Evolutionary conservation across 1,284 basidiomycete genomes (phyloP).

Genomic region (Cryptococcus sp.): DNA sequence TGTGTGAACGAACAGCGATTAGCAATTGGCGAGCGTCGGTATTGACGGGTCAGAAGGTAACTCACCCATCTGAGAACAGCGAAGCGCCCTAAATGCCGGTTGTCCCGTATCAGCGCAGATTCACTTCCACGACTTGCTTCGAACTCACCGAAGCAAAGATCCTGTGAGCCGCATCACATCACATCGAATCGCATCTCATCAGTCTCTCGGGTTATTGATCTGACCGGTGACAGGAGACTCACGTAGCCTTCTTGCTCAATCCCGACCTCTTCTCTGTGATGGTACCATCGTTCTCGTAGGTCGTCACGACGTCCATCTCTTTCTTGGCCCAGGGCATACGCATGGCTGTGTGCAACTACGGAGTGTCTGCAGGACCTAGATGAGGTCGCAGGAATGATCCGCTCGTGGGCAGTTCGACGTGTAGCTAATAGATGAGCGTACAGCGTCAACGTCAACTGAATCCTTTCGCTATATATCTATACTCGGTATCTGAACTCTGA

Average conservation of each 20-base stretch:
- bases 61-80: slow-evolving; percentile 79
- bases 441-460: no score
- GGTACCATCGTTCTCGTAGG: slow-evolving; percentile 24
- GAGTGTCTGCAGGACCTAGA: no score
- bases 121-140: background rate
- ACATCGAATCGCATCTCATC: background rate
- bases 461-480: no score
- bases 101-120: background rate
- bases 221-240: slow-evolving; percentile 11
- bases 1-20: background rate
- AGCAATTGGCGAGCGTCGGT: background rate
- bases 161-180: slow-evolving; percentile 9
- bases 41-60: background rate
- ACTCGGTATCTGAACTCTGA: no score
- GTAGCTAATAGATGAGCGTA: no score
- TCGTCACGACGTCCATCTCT: slow-evolving; percentile 24
- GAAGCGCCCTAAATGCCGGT: slow-evolving; percentile 64
- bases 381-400: no score
- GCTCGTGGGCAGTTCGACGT: no score
- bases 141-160: slow-evolving; percentile 37
- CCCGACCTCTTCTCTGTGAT: slow-evolving; percentile 29
- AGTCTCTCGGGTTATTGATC: background rate
- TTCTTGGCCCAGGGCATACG: slow-evolving; percentile 20
- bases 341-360: slow-evolving; percentile 3
- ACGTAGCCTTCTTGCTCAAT: slow-evolving; percentile 33